Evolutionary conservation across 139 green algal species (phyloP).

Genomic region (Diplosphaera chodatii): DNA sequence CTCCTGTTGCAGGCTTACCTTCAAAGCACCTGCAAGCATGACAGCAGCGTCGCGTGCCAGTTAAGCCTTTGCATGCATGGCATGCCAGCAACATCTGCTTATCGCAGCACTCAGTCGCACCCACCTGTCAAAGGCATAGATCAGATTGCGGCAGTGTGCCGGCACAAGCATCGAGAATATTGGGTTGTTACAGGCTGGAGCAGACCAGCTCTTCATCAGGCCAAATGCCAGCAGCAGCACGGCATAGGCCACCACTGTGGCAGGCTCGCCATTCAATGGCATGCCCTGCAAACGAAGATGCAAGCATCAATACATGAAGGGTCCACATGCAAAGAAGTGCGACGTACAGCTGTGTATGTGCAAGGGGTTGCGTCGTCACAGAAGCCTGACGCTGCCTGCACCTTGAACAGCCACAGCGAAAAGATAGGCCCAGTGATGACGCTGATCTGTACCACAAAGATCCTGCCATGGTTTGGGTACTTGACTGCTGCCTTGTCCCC

Average conservation of each 20-base stretch:
- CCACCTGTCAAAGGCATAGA: conserved; percentile 76
- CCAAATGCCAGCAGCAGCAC: conserved; percentile 22
- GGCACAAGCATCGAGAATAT: conserved; percentile 80
- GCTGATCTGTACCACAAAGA: conserved; percentile 41
- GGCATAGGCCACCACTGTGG: conserved; percentile 21
- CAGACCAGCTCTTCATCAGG: conserved; percentile 46
- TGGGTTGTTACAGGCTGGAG: conserved; percentile 53
- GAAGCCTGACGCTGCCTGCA: neutral
- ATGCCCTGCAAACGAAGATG: conserved; percentile 3
- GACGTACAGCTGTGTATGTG: too few species aligned
- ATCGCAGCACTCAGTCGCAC: too few species aligned
- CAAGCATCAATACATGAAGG: too few species aligned
- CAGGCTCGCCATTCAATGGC: conserved; percentile 1
- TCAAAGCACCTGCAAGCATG: conserved; percentile 13
- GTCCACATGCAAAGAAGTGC: too few species aligned
- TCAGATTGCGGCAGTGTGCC: conserved; percentile 48
- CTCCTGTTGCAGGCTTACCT: neutral
- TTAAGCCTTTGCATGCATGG: too few species aligned
- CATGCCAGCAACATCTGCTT: too few species aligned
- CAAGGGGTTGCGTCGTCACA: too few species aligned
- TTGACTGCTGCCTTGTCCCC: conserved; percentile 28
- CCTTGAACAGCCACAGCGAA: conserved; percentile 28
- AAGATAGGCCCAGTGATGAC: conserved; percentile 34
- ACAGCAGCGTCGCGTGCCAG: too few species aligned
- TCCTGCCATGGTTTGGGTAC: conserved; percentile 37